A percentile compares a stretch with the other conserved stretches of the same genome.
These are phyloP conservation scores for Priceomyces haplophilus DNA, from an alignment of 805 yeast species.

Conservation along the genomic window DNA sequence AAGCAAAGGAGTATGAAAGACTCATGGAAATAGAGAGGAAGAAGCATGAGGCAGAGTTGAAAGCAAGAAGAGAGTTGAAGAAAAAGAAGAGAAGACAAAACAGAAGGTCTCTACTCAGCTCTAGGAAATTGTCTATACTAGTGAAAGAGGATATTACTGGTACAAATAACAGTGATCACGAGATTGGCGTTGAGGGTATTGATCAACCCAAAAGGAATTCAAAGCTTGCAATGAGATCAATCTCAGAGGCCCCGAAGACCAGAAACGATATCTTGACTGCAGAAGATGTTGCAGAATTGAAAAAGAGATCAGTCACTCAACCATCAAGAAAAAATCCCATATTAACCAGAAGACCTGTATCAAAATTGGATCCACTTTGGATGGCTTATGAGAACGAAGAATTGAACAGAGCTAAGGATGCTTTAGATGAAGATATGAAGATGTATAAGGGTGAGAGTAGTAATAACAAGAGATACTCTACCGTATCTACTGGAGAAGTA, in stretches of 20 bases:
- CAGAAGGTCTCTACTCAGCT: constrained; percentile 38
- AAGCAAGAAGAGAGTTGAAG: constrained; percentile 46
- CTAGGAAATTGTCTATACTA: constrained; percentile 34
- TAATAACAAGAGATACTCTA: constrained; percentile 30
- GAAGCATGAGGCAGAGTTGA: constrained; percentile 51
- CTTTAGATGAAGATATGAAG: constrained; percentile 31
- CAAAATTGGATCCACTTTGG: constrained; percentile 57
- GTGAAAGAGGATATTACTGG: constrained; percentile 28
- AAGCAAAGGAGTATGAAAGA: constrained; percentile 45
- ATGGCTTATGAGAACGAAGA: constrained; percentile 48
- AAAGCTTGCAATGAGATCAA: constrained; percentile 30
- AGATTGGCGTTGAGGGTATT: constrained; percentile 25
- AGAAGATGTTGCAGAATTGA: constrained; percentile 43
- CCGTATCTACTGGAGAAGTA: constrained; percentile 27
- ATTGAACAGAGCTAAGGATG: constrained; percentile 43
- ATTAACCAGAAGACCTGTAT: constrained; percentile 54
- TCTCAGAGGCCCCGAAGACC: constrained; percentile 28
- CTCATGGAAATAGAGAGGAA: constrained; percentile 44
- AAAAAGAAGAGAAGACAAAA: constrained; percentile 42
- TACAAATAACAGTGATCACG: constrained; percentile 25
- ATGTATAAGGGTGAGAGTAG: constrained; percentile 14
- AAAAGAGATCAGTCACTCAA: constrained; percentile 47
- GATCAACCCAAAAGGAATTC: constrained; percentile 38
- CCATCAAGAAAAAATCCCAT: constrained; percentile 34
- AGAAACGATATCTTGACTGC: constrained; percentile 37